These are phyloP conservation scores for Fusarium xylarioides DNA, from an alignment of 2,329 filamentous ascomycete species.

Conservation along the genomic window DNA sequence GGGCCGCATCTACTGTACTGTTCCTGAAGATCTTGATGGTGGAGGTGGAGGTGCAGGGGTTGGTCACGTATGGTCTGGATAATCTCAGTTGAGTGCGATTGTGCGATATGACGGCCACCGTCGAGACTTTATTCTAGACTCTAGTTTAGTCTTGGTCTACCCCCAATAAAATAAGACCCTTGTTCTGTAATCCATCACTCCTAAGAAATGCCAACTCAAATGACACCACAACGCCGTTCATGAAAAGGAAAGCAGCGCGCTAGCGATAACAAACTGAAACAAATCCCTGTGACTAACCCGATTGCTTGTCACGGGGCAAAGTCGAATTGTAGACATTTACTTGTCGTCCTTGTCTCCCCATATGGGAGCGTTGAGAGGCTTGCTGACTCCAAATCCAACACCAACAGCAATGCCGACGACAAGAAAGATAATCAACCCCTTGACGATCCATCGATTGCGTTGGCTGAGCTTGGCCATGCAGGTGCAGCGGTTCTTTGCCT, in stretches of 20 bases:
- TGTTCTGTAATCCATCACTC: conserved; percentile 42
- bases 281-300: neutral
- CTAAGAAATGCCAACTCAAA: conserved; percentile 26
- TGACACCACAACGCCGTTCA: conserved; percentile 45
- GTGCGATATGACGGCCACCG: neutral
- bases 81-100: neutral
- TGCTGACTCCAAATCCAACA: conserved; percentile 69
- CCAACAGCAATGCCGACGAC: conserved; percentile 64
- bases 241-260: conserved; percentile 36
- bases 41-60: conserved; percentile 13
- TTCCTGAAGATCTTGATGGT: conserved; percentile 30
- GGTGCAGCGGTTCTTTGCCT: conserved; percentile 60
- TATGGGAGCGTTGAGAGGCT: conserved; percentile 66
- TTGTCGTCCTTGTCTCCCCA: conserved; percentile 55
- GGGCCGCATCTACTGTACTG: conserved; percentile 32
- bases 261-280: conserved; percentile 29
- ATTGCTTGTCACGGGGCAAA: neutral
- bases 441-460: conserved; percentile 63
- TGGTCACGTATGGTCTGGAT: neutral
- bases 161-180: conserved; percentile 10
- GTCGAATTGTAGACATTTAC: neutral
- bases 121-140: conserved; percentile 32
- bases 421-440: conserved; percentile 56
- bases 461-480: conserved; percentile 63
- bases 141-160: conserved; percentile 6